Evolutionary conservation across 805 yeast genomes (phyloP), one percentile per base, ranked within the genome.

Genomic region (Naumovozyma baii): DNA sequence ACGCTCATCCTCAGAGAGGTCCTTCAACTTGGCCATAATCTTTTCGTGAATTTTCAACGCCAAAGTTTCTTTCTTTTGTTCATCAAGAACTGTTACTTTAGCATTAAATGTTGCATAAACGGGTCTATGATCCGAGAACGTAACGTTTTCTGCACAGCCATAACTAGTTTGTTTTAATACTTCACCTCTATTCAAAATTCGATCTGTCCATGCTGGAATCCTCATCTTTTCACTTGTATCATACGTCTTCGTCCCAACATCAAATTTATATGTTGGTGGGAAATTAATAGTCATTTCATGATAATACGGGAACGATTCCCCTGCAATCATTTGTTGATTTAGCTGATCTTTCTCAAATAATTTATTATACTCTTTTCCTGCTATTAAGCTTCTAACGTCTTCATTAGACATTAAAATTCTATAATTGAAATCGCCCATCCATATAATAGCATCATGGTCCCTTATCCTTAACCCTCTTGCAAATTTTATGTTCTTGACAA

Each of bases 151-250:
- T 8, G 70, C 74, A 37, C 80, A 68, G 12, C 75, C 70, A 57
- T 90, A 92, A 5, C 65, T 61, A 1, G 70, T 45, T 45, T 83
- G 90, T 34, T 64, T 68, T 41, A 88, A 57, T 9, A 72, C 67
- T n/a, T 64, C 63, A 13, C 83, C 78, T 18, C 82, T 66, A 52
- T 77, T 79, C 36, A 88, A 61, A 25, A 90, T 78, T 41, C 98
- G 66, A 63, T 92, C 99, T 2, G 97, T 88, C 98, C 98, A 92
- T 0, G 98, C 94, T 1, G 98, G 99, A 10, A 84, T 78, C 45
- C 99, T 74, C 60, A 78, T 80, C 61, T 92, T 92, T 52, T 90
- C 97, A 31, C 94, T 80, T 0, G 94, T 74, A 58, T 92, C 99
- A 57, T 88, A 92, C 2, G 55, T 62, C 35, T 73, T 74, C 0